Conservation (phyloP, 768 basidiomycete species). For the Russula sp. region DNA sequence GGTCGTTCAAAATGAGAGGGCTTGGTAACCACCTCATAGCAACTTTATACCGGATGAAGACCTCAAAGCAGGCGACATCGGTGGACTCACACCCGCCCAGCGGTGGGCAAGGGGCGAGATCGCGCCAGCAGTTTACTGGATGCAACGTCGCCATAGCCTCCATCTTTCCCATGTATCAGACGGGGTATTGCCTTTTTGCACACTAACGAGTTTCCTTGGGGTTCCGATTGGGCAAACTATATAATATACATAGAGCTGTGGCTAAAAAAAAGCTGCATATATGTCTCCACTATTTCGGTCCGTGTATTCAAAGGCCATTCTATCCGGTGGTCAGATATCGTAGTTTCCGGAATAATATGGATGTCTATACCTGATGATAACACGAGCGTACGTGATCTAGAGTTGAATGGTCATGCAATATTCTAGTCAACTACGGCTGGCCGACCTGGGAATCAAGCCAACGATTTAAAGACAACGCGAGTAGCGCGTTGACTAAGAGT, state of each 20-base stretch:
- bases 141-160: conserved; percentile 35
- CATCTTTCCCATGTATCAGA: conserved; percentile 19
- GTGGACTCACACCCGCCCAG: too few species aligned
- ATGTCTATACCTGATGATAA: background rate
- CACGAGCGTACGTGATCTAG: background rate
- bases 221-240: conserved; percentile 15
- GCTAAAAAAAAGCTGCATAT: conserved; percentile 26
- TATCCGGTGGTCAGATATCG: conserved; percentile 18
- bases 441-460: conserved; percentile 62
- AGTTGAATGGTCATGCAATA: conserved; percentile 27
- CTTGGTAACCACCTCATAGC: too few species aligned
- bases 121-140: too few species aligned
- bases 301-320: conserved; percentile 6
- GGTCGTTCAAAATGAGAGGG: too few species aligned
- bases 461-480: conserved; percentile 68
- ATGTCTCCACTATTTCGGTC: conserved; percentile 23
- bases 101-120: too few species aligned
- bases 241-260: conserved; percentile 15
- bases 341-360: background rate
- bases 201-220: conserved; percentile 8
- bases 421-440: conserved; percentile 40
- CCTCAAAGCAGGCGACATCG: too few species aligned
- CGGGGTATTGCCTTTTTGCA: conserved; percentile 12
- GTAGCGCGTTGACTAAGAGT: conserved; percentile 59
- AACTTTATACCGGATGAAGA: too few species aligned